These are phyloP conservation scores for Rhizopogon roseolus DNA, from an alignment of 768 basidiomycete genomes.

Conservation along the genomic window DNA sequence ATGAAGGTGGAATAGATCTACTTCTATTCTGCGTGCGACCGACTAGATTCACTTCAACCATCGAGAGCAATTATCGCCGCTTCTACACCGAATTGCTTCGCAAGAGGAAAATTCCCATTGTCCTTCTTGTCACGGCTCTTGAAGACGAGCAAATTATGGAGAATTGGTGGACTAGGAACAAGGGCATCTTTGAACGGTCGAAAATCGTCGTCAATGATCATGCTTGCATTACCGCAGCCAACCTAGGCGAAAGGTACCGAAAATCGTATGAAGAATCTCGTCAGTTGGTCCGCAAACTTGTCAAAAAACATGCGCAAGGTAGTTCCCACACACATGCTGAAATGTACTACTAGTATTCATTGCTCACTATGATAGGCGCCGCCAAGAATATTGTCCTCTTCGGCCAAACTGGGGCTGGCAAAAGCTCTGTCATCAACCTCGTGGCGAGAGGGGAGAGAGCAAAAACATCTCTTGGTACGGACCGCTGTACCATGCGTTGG, in stretches of 20 bases:
- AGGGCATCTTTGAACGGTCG: slow-evolving; percentile 7
- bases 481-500: no score
- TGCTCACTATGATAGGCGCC: no score
- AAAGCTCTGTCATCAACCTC: slow-evolving; percentile 33
- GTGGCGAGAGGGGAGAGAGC: slow-evolving; percentile 15
- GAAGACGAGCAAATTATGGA: slow-evolving; percentile 19
- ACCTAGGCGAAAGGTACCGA: slow-evolving; percentile 15
- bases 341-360: no score
- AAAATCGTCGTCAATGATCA: slow-evolving; percentile 24
- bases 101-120: slow-evolving; percentile 12
- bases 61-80: slow-evolving; percentile 7
- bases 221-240: slow-evolving; percentile 34
- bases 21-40: slow-evolving; percentile 14
- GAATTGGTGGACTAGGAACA: slow-evolving; percentile 31
- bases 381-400: not conserved
- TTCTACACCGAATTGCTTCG: slow-evolving; percentile 13
- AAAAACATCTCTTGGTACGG: no score
- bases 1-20: slow-evolving; percentile 8
- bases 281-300: slow-evolving; percentile 16
- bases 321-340: no score
- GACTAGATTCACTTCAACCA: slow-evolving; percentile 3
- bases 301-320: not conserved
- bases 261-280: slow-evolving; percentile 30
- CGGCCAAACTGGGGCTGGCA: slow-evolving; percentile 11
- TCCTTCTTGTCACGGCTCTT: slow-evolving; percentile 25